These are phyloP conservation scores for Rhodomyrtus tomentosa DNA, from an alignment of 345 rosid genomes.

Conservation along the genomic window DNA sequence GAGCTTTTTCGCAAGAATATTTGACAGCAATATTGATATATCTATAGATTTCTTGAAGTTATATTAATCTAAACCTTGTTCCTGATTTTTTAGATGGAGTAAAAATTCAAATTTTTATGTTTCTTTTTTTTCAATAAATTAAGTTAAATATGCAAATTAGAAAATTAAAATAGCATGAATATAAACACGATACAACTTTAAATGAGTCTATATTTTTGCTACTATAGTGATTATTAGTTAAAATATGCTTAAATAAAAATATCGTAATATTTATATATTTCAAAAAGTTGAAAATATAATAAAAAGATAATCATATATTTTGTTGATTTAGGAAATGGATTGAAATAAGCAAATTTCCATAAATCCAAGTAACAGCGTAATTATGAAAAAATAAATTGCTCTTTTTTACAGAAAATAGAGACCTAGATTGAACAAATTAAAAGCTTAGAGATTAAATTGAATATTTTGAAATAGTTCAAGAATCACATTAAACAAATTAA, in stretches of 20 bases:
- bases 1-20: not conserved
- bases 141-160: not conserved
- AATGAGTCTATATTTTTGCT: not conserved
- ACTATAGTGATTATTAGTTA: not conserved
- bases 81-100: not conserved
- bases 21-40: not conserved
- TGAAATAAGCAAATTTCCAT: not conserved
- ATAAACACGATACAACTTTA: not conserved
- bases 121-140: not conserved
- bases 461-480: no score
- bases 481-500: no score
- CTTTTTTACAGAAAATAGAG: not conserved
- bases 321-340: not conserved
- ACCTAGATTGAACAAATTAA: not conserved
- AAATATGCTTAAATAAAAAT: not conserved
- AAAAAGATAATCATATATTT: not conserved
- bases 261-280: not conserved
- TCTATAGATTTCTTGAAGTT: not conserved
- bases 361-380: not conserved
- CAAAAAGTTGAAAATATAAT: not conserved
- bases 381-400: not conserved
- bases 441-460: no score
- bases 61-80: not conserved
- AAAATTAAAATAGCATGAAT: not conserved
- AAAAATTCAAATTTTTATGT: not conserved